A percentile compares a stretch with the other conserved stretches of the same genome.
Evolutionary conservation across 2,329 filamentous ascomycete species (phyloP).

Genomic region (Endocalyx cinctus): DNA sequence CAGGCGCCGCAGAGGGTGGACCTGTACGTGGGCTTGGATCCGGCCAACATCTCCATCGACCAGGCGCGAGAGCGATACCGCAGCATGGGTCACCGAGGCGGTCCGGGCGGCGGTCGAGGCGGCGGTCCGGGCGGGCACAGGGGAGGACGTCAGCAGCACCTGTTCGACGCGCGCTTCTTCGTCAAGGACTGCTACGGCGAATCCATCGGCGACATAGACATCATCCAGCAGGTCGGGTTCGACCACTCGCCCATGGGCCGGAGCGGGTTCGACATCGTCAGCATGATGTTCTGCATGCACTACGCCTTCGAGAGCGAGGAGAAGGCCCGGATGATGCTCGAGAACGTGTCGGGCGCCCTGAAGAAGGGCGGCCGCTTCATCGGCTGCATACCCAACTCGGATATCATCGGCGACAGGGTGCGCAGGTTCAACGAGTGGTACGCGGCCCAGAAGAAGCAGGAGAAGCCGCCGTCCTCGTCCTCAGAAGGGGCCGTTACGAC

Average conservation of each 20-base stretch:
- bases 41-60: conserved; percentile 85
- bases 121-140: conserved; percentile 36
- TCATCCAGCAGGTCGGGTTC: conserved; percentile 84
- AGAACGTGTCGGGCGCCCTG: conserved; percentile 82
- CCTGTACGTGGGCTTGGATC: conserved; percentile 90
- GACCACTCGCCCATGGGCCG: conserved; percentile 68
- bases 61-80: conserved; percentile 84
- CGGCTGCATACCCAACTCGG: conserved; percentile 94
- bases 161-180: conserved; percentile 84
- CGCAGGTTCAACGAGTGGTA: conserved; percentile 64
- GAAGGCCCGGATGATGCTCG: conserved; percentile 86
- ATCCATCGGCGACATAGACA: conserved; percentile 72
- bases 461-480: conserved; percentile 7
- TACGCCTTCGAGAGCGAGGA: conserved; percentile 93
- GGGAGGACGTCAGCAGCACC: conserved; percentile 44
- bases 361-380: conserved; percentile 95
- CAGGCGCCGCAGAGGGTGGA: conserved; percentile 86
- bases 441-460: conserved; percentile 30
- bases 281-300: conserved; percentile 99
- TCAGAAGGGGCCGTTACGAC: no score
- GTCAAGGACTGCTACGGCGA: conserved; percentile 91
- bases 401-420: conserved; percentile 79
- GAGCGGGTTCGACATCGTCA: conserved; percentile 90
- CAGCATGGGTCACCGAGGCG: conserved; percentile 60
- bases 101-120: conserved; percentile 45